Percentiles rank a stretch among this genome's conserved stretches.
These are phyloP conservation scores for Podila horticola DNA, from an alignment of 192 early-diverging fungal genomes.

Conservation along the genomic window DNA sequence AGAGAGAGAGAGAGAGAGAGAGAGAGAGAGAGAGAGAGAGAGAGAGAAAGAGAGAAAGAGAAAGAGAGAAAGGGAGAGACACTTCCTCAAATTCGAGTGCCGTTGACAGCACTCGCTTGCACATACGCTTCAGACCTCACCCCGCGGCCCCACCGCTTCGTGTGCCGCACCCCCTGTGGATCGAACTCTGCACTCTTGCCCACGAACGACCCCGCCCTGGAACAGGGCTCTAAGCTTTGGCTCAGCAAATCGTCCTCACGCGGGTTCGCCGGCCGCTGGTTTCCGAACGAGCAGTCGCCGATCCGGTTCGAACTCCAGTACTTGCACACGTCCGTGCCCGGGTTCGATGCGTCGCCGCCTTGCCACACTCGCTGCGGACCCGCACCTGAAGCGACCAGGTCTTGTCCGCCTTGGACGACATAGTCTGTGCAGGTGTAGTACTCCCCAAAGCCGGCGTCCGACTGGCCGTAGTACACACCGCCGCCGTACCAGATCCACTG, in stretches of 20 bases:
- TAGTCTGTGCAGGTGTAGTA: slow-evolving; percentile 69
- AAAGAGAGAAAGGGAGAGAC: no score
- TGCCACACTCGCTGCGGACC: slow-evolving; percentile 52
- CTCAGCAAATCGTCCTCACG: slow-evolving; percentile 59
- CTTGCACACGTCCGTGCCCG: slow-evolving; percentile 66
- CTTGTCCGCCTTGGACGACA: slow-evolving; percentile 58
- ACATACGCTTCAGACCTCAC: slow-evolving; percentile 32
- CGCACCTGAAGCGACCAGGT: slow-evolving; percentile 23
- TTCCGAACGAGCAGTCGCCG: slow-evolving; percentile 67
- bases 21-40: no score
- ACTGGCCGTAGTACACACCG: slow-evolving; percentile 66
- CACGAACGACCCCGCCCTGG: slow-evolving; percentile 44
- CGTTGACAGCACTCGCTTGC: background rate
- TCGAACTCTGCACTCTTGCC: slow-evolving; percentile 61
- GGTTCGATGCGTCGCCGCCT: slow-evolving; percentile 62
- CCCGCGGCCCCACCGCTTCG: slow-evolving; percentile 29
- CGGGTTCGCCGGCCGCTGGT: slow-evolving; percentile 55
- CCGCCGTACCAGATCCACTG: slow-evolving; percentile 75
- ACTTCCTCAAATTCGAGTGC: background rate
- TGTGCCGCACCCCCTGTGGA: slow-evolving; percentile 6
- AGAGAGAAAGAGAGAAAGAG: no score
- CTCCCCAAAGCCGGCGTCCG: slow-evolving; percentile 66
- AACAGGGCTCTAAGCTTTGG: slow-evolving; percentile 69
- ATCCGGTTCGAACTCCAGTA: slow-evolving; percentile 72
- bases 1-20: no score